Evolutionary conservation across 306 rosid species (phyloP).

Genomic region (Dryas drummondii): DNA sequence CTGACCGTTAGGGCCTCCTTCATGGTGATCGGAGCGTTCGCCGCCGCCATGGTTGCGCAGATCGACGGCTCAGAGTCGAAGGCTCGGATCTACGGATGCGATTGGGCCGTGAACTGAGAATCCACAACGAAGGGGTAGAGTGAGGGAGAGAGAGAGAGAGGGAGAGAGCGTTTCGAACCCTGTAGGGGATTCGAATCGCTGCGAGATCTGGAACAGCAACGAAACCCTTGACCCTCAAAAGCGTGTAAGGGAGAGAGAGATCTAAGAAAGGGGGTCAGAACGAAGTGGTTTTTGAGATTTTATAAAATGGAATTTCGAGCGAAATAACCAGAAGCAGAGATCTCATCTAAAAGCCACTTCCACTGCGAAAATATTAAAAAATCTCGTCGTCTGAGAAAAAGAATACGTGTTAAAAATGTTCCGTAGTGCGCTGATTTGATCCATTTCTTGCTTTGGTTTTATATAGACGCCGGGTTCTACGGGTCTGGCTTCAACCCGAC

Average conservation of each 20-base stretch:
- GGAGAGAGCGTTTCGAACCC: constrained; percentile 31
- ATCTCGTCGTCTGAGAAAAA: background rate
- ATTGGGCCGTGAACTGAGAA: constrained; percentile 22
- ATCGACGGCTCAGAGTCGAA: constrained; percentile 42
- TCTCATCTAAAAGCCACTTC: constrained; percentile 27
- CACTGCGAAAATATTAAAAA: constrained; percentile 4
- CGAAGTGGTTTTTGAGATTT: constrained; percentile 28
- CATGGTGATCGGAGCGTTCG: constrained; percentile 98
- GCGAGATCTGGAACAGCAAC: constrained; percentile 63
- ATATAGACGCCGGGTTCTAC: constrained; percentile 12
- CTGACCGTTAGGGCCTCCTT: constrained; percentile 84
- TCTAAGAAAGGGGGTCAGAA: constrained; percentile 32
- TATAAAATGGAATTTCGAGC: constrained; percentile 30
- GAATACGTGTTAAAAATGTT: constrained; percentile 22
- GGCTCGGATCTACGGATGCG: constrained; percentile 47
- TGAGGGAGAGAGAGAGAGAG: constrained; percentile 6
- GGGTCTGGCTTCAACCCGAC: background rate
- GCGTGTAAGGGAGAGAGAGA: constrained; percentile 31
- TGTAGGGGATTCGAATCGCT: constrained; percentile 46
- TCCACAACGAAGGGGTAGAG: background rate
- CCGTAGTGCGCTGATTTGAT: background rate
- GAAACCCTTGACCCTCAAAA: constrained; percentile 43
- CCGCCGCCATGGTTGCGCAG: constrained; percentile 83
- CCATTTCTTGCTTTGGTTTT: background rate
- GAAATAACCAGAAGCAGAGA: constrained; percentile 33